These are phyloP conservation scores for Fonsecaea pedrosoi DNA, from an alignment of 2,329 filamentous ascomycete genomes.

Conservation along the genomic window DNA sequence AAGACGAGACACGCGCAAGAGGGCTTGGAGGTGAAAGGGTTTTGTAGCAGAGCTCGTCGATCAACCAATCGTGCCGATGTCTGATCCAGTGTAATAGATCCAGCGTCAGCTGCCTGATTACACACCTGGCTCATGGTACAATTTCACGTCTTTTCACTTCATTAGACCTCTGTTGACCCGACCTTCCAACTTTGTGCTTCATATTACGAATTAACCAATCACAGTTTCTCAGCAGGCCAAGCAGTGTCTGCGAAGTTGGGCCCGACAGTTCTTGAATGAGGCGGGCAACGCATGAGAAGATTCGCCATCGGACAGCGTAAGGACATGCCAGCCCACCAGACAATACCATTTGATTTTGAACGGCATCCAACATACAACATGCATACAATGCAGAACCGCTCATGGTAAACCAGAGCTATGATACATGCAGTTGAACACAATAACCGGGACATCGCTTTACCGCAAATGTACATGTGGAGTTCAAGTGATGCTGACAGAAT, in stretches of 20 bases:
- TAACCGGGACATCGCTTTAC: background rate
- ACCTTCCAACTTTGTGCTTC: background rate
- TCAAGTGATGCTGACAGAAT: slow-evolving; percentile 29
- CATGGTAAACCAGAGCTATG: slow-evolving; percentile 8
- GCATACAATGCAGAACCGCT: slow-evolving; percentile 17
- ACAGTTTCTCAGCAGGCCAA: background rate
- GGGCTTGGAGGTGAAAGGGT: background rate
- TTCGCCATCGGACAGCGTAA: background rate
- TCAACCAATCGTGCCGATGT: background rate
- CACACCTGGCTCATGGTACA: background rate
- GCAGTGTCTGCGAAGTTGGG: background rate
- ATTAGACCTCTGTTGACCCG: background rate
- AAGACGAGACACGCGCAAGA: background rate
- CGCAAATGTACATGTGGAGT: slow-evolving; percentile 19
- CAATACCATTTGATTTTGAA: slow-evolving; percentile 9
- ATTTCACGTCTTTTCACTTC: background rate
- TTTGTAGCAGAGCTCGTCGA: background rate
- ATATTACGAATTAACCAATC: background rate
- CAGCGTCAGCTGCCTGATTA: background rate
- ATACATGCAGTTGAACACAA: slow-evolving; percentile 4
- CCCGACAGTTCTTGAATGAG: background rate
- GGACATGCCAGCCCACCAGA: background rate
- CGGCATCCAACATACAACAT: slow-evolving; percentile 16
- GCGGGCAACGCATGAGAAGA: background rate
- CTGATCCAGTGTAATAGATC: background rate